These are phyloP conservation scores for Aspergillus niger DNA, from an alignment of 2,329 filamentous ascomycete species.

Conservation along the genomic window DNA sequence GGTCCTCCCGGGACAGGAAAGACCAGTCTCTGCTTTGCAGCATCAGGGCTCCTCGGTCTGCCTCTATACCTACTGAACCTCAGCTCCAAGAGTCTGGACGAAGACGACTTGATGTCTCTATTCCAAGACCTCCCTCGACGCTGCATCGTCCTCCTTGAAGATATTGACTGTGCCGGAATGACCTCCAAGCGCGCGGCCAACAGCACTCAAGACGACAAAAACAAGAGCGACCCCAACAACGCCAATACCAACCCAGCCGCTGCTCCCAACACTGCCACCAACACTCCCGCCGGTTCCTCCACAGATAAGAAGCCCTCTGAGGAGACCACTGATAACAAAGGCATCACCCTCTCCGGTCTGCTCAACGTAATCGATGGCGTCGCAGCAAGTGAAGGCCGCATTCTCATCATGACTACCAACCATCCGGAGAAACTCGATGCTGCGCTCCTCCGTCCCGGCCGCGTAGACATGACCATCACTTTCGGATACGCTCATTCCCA, in stretches of 20 bases:
- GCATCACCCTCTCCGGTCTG: constrained; percentile 66
- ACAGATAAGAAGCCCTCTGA: neutral
- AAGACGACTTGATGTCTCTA: constrained; percentile 65
- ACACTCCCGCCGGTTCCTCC: neutral
- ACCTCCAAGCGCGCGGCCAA: constrained; percentile 53
- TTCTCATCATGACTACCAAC: constrained; percentile 75
- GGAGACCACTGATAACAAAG: constrained; percentile 32
- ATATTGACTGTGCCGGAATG: constrained; percentile 73
- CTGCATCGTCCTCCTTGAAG: constrained; percentile 74
- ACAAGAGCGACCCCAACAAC: neutral
- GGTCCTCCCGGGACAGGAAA: constrained; percentile 82
- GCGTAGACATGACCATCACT: constrained; percentile 65
- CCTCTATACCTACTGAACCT: constrained; percentile 72
- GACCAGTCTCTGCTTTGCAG: constrained; percentile 68
- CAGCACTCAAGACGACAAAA: constrained; percentile 19
- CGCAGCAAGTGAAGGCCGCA: constrained; percentile 67
- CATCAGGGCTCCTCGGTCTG: constrained; percentile 70
- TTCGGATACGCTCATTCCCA: constrained; percentile 50
- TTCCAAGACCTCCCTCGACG: constrained; percentile 68
- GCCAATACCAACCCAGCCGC: neutral
- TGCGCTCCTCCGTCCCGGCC: constrained; percentile 66
- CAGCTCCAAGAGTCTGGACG: constrained; percentile 62
- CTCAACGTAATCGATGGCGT: constrained; percentile 73
- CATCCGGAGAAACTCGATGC: constrained; percentile 64
- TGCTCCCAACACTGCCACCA: neutral